Conservation (phyloP, 176 grass and related monocot species). For the Areca catechu region DNA sequence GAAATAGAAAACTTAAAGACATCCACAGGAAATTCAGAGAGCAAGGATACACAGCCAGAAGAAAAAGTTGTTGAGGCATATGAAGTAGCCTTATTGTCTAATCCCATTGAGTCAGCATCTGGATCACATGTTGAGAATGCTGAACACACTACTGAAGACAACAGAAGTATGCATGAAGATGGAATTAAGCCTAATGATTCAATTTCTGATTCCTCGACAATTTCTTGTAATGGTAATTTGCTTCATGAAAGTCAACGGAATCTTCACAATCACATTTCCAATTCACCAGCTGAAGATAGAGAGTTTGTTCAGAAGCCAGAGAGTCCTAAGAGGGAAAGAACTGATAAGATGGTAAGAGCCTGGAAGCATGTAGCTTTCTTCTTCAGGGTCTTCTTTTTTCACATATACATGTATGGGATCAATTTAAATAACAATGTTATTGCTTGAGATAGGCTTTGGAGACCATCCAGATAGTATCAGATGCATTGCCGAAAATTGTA, state of each 20-base stretch:
- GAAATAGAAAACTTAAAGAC: slow-evolving; percentile 31
- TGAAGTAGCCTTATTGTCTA: slow-evolving; percentile 8
- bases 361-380: slow-evolving; percentile 12
- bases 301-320: slow-evolving; percentile 38
- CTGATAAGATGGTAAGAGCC: slow-evolving; percentile 64
- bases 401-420: no score
- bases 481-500: slow-evolving; percentile 96
- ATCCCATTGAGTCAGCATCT: slow-evolving; percentile 30
- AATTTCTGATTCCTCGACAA: slow-evolving; percentile 10
- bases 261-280: slow-evolving; percentile 28
- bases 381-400: background rate
- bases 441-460: slow-evolving; percentile 55
- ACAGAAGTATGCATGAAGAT: slow-evolving; percentile 24
- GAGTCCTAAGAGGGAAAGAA: slow-evolving; percentile 59
- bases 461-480: slow-evolving; percentile 92
- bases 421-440: slow-evolving; percentile 1
- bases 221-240: slow-evolving; percentile 32
- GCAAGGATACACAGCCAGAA: slow-evolving; percentile 21
- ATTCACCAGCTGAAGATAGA: slow-evolving; percentile 35
- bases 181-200: slow-evolving; percentile 15
- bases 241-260: slow-evolving; percentile 20
- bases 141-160: slow-evolving; percentile 25
- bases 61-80: slow-evolving; percentile 22
- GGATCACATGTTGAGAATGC: slow-evolving; percentile 27
- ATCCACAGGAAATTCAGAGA: slow-evolving; percentile 20